Conservation (phyloP, 2,329 filamentous ascomycete species). For the Phaeosphaeria sp. region DNA sequence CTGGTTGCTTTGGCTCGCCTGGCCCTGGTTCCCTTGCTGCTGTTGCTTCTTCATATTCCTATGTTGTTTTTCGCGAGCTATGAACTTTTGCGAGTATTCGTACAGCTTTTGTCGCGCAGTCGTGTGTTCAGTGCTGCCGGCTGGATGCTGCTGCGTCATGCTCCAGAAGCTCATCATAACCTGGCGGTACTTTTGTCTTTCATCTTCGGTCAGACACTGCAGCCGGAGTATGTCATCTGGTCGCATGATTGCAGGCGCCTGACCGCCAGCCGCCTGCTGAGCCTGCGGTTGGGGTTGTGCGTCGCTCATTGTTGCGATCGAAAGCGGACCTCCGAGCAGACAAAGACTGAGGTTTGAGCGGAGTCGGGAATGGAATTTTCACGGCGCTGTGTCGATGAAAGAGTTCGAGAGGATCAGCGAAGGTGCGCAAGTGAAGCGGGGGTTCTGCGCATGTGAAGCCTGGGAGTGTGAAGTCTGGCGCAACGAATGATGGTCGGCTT, state of each 20-base stretch:
- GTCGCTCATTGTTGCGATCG: slow-evolving; percentile 40
- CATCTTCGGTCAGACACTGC: slow-evolving; percentile 56
- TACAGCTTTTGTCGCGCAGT: slow-evolving; percentile 59
- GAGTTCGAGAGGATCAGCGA: not conserved
- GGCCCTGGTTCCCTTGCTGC: slow-evolving; percentile 26
- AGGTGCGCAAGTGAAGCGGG: not conserved
- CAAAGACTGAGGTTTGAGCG: slow-evolving; percentile 1
- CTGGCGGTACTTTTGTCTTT: slow-evolving; percentile 63
- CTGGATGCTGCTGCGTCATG: slow-evolving; percentile 56
- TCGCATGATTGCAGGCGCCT: slow-evolving; percentile 37
- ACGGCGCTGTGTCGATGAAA: not conserved
- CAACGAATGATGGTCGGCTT: slow-evolving; percentile 12
- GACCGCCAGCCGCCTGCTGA: slow-evolving; percentile 27
- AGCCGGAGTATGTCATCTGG: slow-evolving; percentile 46
- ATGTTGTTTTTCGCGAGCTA: slow-evolving; percentile 56
- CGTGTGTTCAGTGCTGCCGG: slow-evolving; percentile 58
- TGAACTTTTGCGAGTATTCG: slow-evolving; percentile 59
- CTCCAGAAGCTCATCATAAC: slow-evolving; percentile 64
- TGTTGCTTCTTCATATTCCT: slow-evolving; percentile 31
- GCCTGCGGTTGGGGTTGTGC: slow-evolving; percentile 36
- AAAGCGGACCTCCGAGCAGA: slow-evolving; percentile 17
- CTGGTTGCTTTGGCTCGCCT: slow-evolving; percentile 31
- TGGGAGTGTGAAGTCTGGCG: slow-evolving; percentile 11
- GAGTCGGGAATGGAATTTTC: not conserved
- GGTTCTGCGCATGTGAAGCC: slow-evolving; percentile 9